Percentiles rank a stretch among this genome's conserved stretches.
phyloP scores from a whole-genome alignment of 1,284 basidiomycete species.

The Tylopilus orsonianus region DNA sequence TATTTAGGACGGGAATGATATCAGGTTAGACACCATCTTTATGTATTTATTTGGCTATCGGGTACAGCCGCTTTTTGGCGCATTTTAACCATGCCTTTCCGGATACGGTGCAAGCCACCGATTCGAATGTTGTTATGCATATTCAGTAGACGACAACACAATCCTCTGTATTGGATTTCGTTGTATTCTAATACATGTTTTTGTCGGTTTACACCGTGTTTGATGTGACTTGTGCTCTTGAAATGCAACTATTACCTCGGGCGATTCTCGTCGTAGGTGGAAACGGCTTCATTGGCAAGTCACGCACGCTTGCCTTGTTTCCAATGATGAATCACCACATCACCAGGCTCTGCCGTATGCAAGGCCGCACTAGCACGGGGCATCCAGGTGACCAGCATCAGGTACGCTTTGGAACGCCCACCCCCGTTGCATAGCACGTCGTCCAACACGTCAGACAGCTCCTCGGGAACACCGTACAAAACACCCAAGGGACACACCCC shows the following conservation, averaged over 20 bases:
- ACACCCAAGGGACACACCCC: constrained; percentile 90
- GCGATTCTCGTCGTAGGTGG: constrained; percentile 89
- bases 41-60: constrained; percentile 12
- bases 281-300: constrained; percentile 88
- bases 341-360: constrained; percentile 87
- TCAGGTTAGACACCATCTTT: constrained; percentile 9
- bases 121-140: not conserved
- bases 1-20: not conserved
- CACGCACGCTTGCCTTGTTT: not conserved
- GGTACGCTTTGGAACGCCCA: constrained; percentile 45
- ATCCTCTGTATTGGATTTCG: constrained; percentile 7
- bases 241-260: constrained; percentile 45
- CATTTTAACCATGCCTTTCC: not conserved
- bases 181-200: constrained; percentile 6
- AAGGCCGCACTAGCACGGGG: constrained; percentile 82
- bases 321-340: constrained; percentile 13
- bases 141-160: constrained; percentile 10
- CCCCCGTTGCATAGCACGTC: not conserved
- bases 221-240: not conserved
- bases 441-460: constrained; percentile 45
- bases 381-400: constrained; percentile 86
- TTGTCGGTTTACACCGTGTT: not conserved
- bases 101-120: not conserved
- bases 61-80: constrained; percentile 10
- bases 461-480: constrained; percentile 81